These are phyloP conservation scores for Trichoderma gamsii DNA, from an alignment of 495 filamentous ascomycete species.

Conservation along the genomic window DNA sequence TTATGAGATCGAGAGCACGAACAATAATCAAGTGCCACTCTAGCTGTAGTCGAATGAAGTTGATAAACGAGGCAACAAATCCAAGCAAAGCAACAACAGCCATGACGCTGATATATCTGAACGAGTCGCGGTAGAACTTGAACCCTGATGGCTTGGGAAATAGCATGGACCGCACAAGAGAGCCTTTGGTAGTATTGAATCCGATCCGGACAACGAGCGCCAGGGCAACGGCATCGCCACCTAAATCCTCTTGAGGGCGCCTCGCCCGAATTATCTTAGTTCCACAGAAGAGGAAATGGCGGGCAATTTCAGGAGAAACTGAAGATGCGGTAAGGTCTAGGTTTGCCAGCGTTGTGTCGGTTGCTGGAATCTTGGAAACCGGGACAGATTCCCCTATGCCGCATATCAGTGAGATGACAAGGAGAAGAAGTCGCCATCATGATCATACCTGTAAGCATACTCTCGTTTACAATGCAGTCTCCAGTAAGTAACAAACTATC, in stretches of 20 bases:
- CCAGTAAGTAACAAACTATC: constrained; percentile 89
- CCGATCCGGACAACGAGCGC: constrained; percentile 90
- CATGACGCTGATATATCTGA: constrained; percentile 98
- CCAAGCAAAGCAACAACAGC: constrained; percentile 78
- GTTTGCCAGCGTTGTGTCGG: constrained; percentile 67
- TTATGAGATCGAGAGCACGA: constrained; percentile 90
- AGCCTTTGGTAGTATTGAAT: constrained; percentile 95
- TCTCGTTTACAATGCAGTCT: constrained; percentile 98
- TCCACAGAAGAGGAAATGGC: constrained; percentile 86
- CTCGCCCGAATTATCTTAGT: constrained; percentile 92
- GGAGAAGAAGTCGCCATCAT: background rate
- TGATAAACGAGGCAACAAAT: constrained; percentile 84
- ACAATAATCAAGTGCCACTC: constrained; percentile 86
- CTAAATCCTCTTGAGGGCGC: constrained; percentile 71
- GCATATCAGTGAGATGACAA: constrained; percentile 29
- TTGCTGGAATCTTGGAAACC: constrained; percentile 83
- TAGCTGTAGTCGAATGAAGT: constrained; percentile 78
- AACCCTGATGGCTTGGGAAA: constrained; percentile 97
- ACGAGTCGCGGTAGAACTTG: constrained; percentile 97
- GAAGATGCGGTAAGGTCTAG: constrained; percentile 73
- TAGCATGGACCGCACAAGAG: constrained; percentile 94
- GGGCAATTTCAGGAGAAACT: constrained; percentile 71
- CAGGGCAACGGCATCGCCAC: constrained; percentile 85
- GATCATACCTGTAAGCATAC: constrained; percentile 83
- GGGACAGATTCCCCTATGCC: constrained; percentile 83